Percentiles rank a stretch among this genome's conserved stretches.
Conservation (phyloP, 2,329 filamentous ascomycete species). For the Cladosporium sp. region DNA sequence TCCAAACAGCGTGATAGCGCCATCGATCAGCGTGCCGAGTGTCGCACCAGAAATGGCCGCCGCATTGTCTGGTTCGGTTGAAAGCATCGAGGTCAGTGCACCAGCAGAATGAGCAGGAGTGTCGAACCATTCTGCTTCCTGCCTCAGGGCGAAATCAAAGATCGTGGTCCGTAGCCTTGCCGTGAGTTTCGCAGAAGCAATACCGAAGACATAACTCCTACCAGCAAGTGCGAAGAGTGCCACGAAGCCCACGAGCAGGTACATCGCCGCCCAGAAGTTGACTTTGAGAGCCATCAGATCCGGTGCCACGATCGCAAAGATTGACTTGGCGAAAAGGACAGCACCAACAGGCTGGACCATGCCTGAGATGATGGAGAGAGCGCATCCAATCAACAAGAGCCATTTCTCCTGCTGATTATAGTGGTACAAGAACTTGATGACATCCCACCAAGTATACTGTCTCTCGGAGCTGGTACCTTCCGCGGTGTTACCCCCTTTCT, state of each 20-base stretch:
- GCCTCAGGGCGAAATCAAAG: constrained; percentile 30
- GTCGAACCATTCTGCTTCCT: constrained; percentile 40
- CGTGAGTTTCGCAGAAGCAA: constrained; percentile 47
- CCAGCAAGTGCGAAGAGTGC: constrained; percentile 60
- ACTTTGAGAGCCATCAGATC: constrained; percentile 59
- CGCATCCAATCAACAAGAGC: constrained; percentile 58
- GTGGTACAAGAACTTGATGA: constrained; percentile 60
- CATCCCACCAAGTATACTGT: constrained; percentile 42
- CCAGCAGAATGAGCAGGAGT: constrained; percentile 52
- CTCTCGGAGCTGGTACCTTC: constrained; percentile 26
- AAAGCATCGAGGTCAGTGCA: constrained; percentile 48
- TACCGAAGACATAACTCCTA: constrained; percentile 44
- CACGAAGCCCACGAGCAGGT: constrained; percentile 69
- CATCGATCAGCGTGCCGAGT: constrained; percentile 49
- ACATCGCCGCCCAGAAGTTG: constrained; percentile 57
- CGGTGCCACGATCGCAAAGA: constrained; percentile 63
- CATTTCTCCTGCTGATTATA: constrained; percentile 73
- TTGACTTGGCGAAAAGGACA: constrained; percentile 50
- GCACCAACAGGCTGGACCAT: constrained; percentile 51
- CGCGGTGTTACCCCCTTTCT: background rate
- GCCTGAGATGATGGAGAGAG: constrained; percentile 56
- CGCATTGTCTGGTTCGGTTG: constrained; percentile 52
- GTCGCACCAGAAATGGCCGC: constrained; percentile 55
- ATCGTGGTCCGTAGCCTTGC: constrained; percentile 39
- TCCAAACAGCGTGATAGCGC: constrained; percentile 45